Evolutionary conservation across 352 stramenopile species (phyloP), one percentile per base, ranked within the genome.

Genomic region (Pythium dissimile): DNA sequence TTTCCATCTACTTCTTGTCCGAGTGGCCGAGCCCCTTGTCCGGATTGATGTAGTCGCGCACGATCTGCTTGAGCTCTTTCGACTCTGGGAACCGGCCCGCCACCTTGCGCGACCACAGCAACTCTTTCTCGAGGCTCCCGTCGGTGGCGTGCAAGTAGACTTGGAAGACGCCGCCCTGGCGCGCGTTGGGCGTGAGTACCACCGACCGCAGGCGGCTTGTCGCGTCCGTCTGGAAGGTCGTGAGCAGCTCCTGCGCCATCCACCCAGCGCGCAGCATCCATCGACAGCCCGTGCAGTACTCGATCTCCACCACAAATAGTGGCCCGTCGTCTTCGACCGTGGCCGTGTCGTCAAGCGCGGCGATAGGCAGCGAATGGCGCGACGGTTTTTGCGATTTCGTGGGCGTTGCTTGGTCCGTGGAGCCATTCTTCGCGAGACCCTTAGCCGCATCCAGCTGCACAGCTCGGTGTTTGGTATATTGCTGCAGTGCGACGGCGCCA

Each of bases 31-130:
- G 78, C n/a, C 69, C 80, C 37, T 81, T 81, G 18, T 91, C 73
- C 1, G 92, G 92, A 27, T 70, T 74, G 50, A 97, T 80, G 54
- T 77, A 48, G 70, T 98, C 92, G 34, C 93, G 86, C 55, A 98
- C 73, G 47, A 91, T 70, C 66, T 97, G 90, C 71, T 98, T 98
- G 35, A 97, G 59, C 71, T 96, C 86, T 64, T 97, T 96, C 38
- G 86, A 80, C 66, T 98, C 87, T 2, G 93, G 93, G 71, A 98
- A 98, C 43, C 80, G 66, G 6, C 88, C 79, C 8, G 73, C 66
- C 12, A 74, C 66, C 63, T 84, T 88, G 52, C 92, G 77, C 64
- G 94, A 94, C 87, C 89, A 97, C 23, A 97, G 46, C 49, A 96
- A 48, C 44, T 87, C 69, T 26, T 72, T 69, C 28, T 85, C 75